These are phyloP conservation scores for Prunus armeniaca DNA, from an alignment of 306 rosid species.

Conservation along the genomic window DNA sequence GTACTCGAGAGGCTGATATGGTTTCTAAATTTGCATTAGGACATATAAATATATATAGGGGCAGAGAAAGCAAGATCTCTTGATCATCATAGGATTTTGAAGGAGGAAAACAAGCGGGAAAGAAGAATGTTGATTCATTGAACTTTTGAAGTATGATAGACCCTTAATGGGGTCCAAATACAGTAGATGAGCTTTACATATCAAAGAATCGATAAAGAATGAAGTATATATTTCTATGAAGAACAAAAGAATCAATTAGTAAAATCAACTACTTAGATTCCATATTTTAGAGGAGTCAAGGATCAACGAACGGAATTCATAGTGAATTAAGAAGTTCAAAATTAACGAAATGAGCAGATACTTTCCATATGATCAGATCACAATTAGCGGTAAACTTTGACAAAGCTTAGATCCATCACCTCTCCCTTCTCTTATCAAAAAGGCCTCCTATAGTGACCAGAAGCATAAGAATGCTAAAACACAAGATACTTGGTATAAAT, in stretches of 20 bases:
- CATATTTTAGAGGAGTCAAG: conserved; percentile 21
- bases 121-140: conserved; percentile 29
- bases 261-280: conserved; percentile 12
- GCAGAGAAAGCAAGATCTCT: conserved; percentile 42
- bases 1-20: conserved; percentile 54
- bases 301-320: conserved; percentile 28
- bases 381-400: conserved; percentile 38
- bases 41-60: conserved; percentile 23
- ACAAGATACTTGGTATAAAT: conserved; percentile 36
- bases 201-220: conserved; percentile 28
- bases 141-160: conserved; percentile 23
- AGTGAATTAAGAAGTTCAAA: conserved; percentile 3
- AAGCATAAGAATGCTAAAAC: conserved; percentile 27
- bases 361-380: conserved; percentile 38
- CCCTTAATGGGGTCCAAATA: conserved; percentile 40
- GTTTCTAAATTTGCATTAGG: conserved; percentile 35
- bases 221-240: conserved; percentile 17
- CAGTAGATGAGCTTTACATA: conserved; percentile 56
- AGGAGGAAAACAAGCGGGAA: conserved; percentile 28
- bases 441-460: conserved; percentile 24
- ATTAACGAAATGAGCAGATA: conserved; percentile 29
- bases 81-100: conserved; percentile 32
- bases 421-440: conserved; percentile 17
- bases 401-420: conserved; percentile 46
- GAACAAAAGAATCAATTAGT: conserved; percentile 38